phyloP scores from a whole-genome alignment of 2,329 filamentous ascomycete species.

The Volutella citrinella region DNA sequence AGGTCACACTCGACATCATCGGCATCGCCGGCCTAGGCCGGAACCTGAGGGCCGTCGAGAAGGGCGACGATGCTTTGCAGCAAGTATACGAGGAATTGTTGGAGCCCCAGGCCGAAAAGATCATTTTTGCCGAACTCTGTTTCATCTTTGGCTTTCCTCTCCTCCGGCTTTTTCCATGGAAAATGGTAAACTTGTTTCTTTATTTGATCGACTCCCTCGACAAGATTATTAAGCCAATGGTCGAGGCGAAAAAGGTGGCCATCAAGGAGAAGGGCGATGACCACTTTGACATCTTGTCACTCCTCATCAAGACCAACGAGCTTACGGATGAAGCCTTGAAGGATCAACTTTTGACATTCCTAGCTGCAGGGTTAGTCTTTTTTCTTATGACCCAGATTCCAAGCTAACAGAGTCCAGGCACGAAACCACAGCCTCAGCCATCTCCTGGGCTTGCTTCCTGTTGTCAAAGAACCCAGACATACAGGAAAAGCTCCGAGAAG shows the following conservation, averaged over 20 bases:
- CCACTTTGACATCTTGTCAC: slow-evolving; percentile 38
- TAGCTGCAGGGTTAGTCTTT: background rate
- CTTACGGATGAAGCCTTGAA: slow-evolving; percentile 18
- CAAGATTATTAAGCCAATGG: too few species aligned
- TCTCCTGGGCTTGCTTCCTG: slow-evolving; percentile 40
- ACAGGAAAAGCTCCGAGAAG: slow-evolving; percentile 36
- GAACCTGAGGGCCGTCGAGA: slow-evolving; percentile 46
- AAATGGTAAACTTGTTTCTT: slow-evolving; percentile 12
- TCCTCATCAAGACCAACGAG: slow-evolving; percentile 26
- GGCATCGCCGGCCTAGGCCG: slow-evolving; percentile 55
- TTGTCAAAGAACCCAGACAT: slow-evolving; percentile 33
- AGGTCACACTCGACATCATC: slow-evolving; percentile 58
- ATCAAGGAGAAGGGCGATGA: slow-evolving; percentile 25
- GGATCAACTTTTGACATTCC: background rate
- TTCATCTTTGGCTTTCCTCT: slow-evolving; percentile 20
- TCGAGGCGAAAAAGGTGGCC: slow-evolving; percentile 23
- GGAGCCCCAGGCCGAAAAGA: slow-evolving; percentile 44
- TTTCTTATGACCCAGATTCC: too few species aligned
- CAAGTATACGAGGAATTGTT: slow-evolving; percentile 45
- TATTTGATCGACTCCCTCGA: slow-evolving; percentile 34
- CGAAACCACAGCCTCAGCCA: slow-evolving; percentile 40
- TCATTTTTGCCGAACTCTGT: slow-evolving; percentile 29
- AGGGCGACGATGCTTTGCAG: slow-evolving; percentile 37
- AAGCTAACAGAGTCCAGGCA: too few species aligned
- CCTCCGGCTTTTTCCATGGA: slow-evolving; percentile 12